phyloP scores from a whole-genome alignment of 805 yeast species.

The Yamadazyma laniorum region DNA sequence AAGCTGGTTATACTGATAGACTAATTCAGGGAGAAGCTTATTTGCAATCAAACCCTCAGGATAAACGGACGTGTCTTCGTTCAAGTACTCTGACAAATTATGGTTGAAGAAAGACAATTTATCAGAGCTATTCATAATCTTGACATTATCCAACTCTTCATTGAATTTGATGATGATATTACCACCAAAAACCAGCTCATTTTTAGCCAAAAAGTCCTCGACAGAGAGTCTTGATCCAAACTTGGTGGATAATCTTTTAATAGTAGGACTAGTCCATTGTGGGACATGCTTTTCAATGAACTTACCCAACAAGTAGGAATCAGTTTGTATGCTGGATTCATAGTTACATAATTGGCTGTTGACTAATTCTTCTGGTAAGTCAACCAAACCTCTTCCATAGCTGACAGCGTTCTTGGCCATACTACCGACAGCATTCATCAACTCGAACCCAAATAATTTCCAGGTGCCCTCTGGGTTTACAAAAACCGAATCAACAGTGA shows the following conservation, averaged over 20 bases:
- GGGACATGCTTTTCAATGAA: constrained; percentile 35
- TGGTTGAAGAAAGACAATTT: constrained; percentile 45
- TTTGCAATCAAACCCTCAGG: constrained; percentile 56
- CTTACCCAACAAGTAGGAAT: constrained; percentile 62
- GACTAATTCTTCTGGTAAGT: constrained; percentile 49
- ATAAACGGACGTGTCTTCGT: constrained; percentile 20
- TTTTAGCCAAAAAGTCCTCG: constrained; percentile 27
- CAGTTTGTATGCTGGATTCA: constrained; percentile 47
- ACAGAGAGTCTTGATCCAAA: constrained; percentile 33
- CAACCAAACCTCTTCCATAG: constrained; percentile 23
- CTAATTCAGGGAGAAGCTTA: constrained; percentile 70
- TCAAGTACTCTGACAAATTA: constrained; percentile 25
- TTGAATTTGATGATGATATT: constrained; percentile 53
- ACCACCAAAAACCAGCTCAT: constrained; percentile 21
- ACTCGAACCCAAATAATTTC: constrained; percentile 81
- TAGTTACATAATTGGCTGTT: constrained; percentile 44
- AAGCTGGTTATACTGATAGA: constrained; percentile 39
- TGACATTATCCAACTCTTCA: constrained; percentile 53
- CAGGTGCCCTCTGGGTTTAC: constrained; percentile 73
- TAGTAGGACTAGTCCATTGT: constrained; percentile 6
- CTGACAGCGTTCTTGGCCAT: constrained; percentile 2
- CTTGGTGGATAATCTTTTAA: constrained; percentile 35
- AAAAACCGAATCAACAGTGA: constrained; percentile 56
- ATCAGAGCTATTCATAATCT: constrained; percentile 51
- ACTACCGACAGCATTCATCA: constrained; percentile 47